Conservation (phyloP, 306 rosid species). For the Cucurbita ficifolia region DNA sequence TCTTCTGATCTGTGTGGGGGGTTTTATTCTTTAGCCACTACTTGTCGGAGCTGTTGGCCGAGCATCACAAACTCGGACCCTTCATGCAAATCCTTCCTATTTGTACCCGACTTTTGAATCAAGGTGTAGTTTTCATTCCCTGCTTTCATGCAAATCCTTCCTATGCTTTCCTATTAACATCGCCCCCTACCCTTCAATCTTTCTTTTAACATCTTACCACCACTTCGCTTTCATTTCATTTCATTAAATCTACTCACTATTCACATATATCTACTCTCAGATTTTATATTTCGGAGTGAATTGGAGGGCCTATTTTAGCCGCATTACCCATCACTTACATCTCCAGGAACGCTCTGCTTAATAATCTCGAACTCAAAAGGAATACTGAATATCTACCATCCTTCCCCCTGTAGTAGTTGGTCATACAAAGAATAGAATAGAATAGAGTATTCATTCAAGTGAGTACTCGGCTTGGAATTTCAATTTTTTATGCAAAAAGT, state of each 20-base stretch:
- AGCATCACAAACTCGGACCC: conserved; percentile 88
- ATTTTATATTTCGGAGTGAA: background rate
- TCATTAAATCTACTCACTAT: background rate
- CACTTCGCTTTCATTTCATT: background rate
- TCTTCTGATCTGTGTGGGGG: conserved; percentile 3
- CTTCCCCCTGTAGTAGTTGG: background rate
- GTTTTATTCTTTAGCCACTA: conserved; percentile 38
- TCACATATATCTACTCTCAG: background rate
- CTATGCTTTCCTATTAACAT: conserved; percentile 4
- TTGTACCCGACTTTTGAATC: conserved; percentile 76
- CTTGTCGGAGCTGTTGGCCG: conserved; percentile 79
- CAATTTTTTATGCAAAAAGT: background rate
- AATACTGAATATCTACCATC: too few species aligned
- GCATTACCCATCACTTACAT: background rate
- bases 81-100: conserved; percentile 82
- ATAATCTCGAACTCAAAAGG: background rate
- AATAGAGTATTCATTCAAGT: background rate
- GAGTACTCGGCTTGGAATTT: background rate
- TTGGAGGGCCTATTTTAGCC: background rate
- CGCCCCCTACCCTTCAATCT: background rate
- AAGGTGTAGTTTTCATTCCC: conserved; percentile 9
- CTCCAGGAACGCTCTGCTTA: background rate
- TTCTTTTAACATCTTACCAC: background rate
- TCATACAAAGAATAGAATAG: background rate
- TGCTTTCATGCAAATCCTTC: too few species aligned